Base-by-base conservation (phyloP, 2,329 filamentous ascomycete genomes). In the Decorospora gaudefroyi region DNA sequence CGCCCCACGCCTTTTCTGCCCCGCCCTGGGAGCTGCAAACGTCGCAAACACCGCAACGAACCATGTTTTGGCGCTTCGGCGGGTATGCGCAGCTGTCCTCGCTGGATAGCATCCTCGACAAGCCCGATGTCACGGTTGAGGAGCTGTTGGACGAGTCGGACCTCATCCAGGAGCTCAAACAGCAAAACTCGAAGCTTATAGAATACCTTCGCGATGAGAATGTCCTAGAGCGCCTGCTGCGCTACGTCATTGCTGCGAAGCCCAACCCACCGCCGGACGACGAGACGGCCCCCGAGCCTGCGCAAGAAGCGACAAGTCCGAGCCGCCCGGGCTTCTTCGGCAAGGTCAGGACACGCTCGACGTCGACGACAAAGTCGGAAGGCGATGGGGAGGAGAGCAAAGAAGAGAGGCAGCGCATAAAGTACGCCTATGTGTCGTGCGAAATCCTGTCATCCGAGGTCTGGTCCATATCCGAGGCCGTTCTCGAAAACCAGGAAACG, bases 61-160 rank as follows among this genome's bases (percentile, higher is more conserved):
- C 74, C 78, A 99, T 99, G 93, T 99, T 99, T 76, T 99, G 93
- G 93, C 87, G 92, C 76, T 99, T 97, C 81, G 92, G 93, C 81
- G 90, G 90, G 69, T 97, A 97, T 81, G 89, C 91, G 79, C 95
- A 90, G 80, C 87, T 96, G 75, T 96, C 92, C 65, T 87, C 91
- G 68, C 90, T 99, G 74, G 93, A 97, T 74, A 90, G 86, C 61
- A 88, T 99, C 67, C 90, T 99, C 71, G 93, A 99, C 71, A 96
- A 96, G 74, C 85, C 83, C 61, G 88, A 96, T 74, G 91, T 96
- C 69, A 90, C 88, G 38, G 86, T 97, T 57, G 93, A 99, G 74
- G 92, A 97, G 70, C 80, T 99, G 48, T 84, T 99, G 53, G 91
- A 97, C 71, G 93, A 99, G 78, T 87, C 88, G 66, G 93, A 99